These are phyloP conservation scores for Hymenoscyphus linearis DNA, from an alignment of 2,329 filamentous ascomycete species.

Conservation along the genomic window DNA sequence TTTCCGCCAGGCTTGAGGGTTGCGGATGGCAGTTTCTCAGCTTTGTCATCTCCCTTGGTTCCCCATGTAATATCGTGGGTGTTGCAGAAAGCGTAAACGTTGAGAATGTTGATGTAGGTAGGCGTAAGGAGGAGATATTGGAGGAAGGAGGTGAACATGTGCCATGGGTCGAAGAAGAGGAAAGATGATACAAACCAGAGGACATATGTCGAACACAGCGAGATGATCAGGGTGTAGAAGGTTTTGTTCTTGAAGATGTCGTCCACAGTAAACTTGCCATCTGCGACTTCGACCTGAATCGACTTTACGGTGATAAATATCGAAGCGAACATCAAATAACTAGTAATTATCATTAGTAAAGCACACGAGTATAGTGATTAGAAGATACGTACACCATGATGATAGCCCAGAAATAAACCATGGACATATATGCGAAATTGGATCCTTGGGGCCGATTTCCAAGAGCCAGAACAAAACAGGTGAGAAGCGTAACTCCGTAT, in stretches of 20 bases:
- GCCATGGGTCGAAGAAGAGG: slow-evolving; percentile 97
- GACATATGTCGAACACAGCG: slow-evolving; percentile 84
- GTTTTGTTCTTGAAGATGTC: slow-evolving; percentile 80
- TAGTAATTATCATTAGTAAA: slow-evolving; percentile 29
- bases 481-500: slow-evolving; percentile 85
- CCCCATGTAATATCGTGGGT: slow-evolving; percentile 98
- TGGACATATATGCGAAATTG: slow-evolving; percentile 88
- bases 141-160: slow-evolving; percentile 93
- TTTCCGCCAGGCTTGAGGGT: slow-evolving; percentile 91
- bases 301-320: slow-evolving; percentile 89
- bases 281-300: slow-evolving; percentile 64
- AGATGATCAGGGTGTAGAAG: slow-evolving; percentile 92
- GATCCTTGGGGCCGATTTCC: slow-evolving; percentile 94
- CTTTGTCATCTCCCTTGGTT: slow-evolving; percentile 95
- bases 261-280: slow-evolving; percentile 59
- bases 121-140: slow-evolving; percentile 95
- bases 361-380: not conserved
- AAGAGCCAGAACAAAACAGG: slow-evolving; percentile 90
- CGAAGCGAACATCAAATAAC: slow-evolving; percentile 89
- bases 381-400: slow-evolving; percentile 75
- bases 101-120: slow-evolving; percentile 96
- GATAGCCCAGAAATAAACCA: slow-evolving; percentile 96
- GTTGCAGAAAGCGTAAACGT: slow-evolving; percentile 98
- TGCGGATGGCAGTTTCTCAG: slow-evolving; percentile 82
- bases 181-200: slow-evolving; percentile 89